These are phyloP conservation scores for Lentinula sp. DNA, from an alignment of 768 basidiomycete genomes.

Conservation along the genomic window DNA sequence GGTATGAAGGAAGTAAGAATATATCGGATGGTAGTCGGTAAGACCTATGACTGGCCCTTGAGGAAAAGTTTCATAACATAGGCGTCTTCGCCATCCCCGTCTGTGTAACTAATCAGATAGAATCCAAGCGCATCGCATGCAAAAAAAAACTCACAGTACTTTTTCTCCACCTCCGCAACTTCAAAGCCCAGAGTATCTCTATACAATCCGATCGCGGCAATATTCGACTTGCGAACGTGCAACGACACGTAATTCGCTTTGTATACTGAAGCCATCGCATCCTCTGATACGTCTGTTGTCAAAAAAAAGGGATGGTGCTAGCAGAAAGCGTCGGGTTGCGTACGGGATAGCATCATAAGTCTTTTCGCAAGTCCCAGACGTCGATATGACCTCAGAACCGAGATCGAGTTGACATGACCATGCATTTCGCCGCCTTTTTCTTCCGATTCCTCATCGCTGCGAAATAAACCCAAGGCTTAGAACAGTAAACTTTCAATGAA, in stretches of 20 bases:
- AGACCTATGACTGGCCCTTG: conserved; percentile 10
- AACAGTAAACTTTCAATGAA: background rate
- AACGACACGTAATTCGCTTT: conserved; percentile 78
- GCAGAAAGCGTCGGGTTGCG: conserved; percentile 19
- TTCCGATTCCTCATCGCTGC: conserved; percentile 39
- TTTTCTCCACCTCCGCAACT: conserved; percentile 79
- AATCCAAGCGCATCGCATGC: background rate
- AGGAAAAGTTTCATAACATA: conserved; percentile 71
- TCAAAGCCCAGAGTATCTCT: conserved; percentile 87
- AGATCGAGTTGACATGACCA: conserved; percentile 96
- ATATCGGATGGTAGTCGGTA: background rate
- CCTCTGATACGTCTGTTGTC: conserved; percentile 43
- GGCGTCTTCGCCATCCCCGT: conserved; percentile 87
- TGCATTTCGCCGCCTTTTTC: conserved; percentile 39
- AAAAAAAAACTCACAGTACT: conserved; percentile 67
- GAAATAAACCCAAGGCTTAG: background rate
- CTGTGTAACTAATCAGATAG: conserved; percentile 26
- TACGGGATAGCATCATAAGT: conserved; percentile 90
- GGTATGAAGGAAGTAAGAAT: too few relatives aligned
- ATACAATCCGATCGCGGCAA: conserved; percentile 85
- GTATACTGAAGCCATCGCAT: conserved; percentile 89
- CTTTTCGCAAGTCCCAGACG: conserved; percentile 89
- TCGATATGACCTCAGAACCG: conserved; percentile 84
- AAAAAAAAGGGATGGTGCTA: background rate
- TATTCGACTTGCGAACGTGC: conserved; percentile 94